Conservation (phyloP, 495 filamentous ascomycete species). For the Astrothelium macrocarpum region DNA sequence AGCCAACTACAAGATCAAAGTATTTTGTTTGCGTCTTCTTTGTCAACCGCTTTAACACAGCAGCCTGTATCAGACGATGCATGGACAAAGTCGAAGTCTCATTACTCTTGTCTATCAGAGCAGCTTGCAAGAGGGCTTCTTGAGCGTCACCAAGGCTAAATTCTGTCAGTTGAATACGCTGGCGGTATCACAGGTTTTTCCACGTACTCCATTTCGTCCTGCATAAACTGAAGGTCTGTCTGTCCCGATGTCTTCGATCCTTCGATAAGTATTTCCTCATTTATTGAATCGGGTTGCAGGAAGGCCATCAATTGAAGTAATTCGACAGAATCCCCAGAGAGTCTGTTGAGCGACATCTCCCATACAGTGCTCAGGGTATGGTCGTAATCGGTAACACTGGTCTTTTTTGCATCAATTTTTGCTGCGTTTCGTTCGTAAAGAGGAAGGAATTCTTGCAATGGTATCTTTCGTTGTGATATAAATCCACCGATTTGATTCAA, state of each 20-base stretch:
- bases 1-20: slow-evolving; percentile 15
- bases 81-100: slow-evolving; percentile 8
- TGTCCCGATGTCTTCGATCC: slow-evolving; percentile 5
- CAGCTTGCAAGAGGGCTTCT: slow-evolving; percentile 15
- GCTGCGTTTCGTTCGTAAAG: slow-evolving; percentile 25
- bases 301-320: slow-evolving; percentile 23
- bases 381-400: slow-evolving; percentile 17
- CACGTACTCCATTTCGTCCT: slow-evolving; percentile 14
- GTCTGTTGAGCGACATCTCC: slow-evolving; percentile 15
- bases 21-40: slow-evolving; percentile 5
- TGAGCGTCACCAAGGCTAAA: slow-evolving; percentile 21
- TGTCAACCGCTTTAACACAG: slow-evolving; percentile 5
- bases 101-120: slow-evolving; percentile 17
- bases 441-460: slow-evolving; percentile 22
- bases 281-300: slow-evolving; percentile 25
- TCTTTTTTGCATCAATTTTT: slow-evolving; percentile 23
- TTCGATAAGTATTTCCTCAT: slow-evolving; percentile 20
- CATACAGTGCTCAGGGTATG: slow-evolving; percentile 27
- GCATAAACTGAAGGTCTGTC: slow-evolving; percentile 4
- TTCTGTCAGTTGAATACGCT: background rate
- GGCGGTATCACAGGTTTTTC: background rate
- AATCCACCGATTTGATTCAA: slow-evolving; percentile 26
- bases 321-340: slow-evolving; percentile 11
- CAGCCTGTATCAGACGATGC: slow-evolving; percentile 13
- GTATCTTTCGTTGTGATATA: slow-evolving; percentile 16